Evolutionary conservation across 345 rosid genomes (phyloP).

Genomic region (Carallia pectinifolia): DNA sequence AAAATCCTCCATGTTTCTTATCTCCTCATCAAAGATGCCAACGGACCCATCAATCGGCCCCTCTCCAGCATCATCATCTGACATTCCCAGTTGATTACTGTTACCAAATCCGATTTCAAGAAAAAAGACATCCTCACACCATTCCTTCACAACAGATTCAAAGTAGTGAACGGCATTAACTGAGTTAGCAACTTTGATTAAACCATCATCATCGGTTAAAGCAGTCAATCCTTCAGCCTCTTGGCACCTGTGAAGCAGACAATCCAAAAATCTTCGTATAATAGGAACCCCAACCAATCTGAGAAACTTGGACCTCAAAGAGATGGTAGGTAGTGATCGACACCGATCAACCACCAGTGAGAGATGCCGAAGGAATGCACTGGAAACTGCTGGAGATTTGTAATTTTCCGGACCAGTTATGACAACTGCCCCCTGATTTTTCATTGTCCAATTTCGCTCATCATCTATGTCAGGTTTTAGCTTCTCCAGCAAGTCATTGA

Average conservation of each 20-base stretch:
- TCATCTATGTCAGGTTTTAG: conserved; percentile 53
- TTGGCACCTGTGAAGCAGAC: conserved; percentile 72
- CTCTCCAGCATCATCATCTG: conserved; percentile 20
- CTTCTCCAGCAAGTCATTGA: conserved; percentile 59
- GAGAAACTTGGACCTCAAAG: conserved; percentile 70
- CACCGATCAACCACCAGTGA: conserved; percentile 68
- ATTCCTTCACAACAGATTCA: conserved; percentile 69
- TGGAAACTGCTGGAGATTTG: conserved; percentile 65
- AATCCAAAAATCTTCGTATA: conserved; percentile 58
- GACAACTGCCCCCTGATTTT: conserved; percentile 54
- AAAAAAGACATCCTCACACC: conserved; percentile 87
- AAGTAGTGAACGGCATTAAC: conserved; percentile 63
- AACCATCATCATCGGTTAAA: conserved; percentile 70
- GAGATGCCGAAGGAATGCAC: conserved; percentile 47
- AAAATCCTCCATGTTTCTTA: conserved; percentile 56
- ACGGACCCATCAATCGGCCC: conserved; percentile 28
- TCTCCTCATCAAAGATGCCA: conserved; percentile 59
- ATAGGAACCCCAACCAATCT: conserved; percentile 63
- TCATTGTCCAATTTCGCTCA: conserved; percentile 70
- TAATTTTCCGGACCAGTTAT: conserved; percentile 57
- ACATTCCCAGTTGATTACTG: conserved; percentile 36
- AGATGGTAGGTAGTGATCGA: conserved; percentile 54
- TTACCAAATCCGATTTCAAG: conserved; percentile 62
- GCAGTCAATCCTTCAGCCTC: conserved; percentile 97
- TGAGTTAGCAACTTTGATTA: conserved; percentile 69